Base-by-base conservation (phyloP, 2,329 filamentous ascomycete species). In the Botryosphaeria agaves region DNA sequence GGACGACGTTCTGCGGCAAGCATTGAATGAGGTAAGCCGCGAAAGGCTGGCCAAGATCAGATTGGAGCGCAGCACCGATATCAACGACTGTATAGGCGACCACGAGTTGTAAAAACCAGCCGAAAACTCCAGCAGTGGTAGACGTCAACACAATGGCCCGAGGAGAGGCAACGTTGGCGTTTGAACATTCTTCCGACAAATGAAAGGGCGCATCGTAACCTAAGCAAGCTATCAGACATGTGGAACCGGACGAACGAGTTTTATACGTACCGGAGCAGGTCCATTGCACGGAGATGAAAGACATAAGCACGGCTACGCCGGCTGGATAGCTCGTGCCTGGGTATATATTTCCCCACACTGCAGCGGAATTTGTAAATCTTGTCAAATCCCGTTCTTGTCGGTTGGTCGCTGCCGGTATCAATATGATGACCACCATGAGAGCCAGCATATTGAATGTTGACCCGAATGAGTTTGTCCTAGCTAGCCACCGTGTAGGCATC, bases 121-220 rank as follows among this genome's bases (percentile, higher is more conserved):
- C 77, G 36, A 77, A 61, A 2, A 75, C 36, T 2, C 76, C 76
- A 5, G 77, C 77, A 2, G 74, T 58, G 2, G 56, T 66, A 1
- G 72, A 72, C 0, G 77, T 82, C 44, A 81, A 57, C 21, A 80
- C 68, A 31, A 82, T 83, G 5, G 76, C 76, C 8, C 76, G 67
- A 0, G 76, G 76, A 7, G 73, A 68, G 18, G 77, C 76, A 27
- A 81, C 53, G 39, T 68, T 72, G 17, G 77, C 76, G 40, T 82
- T 82, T 35, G 70, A 73, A 50, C 76, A 82, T 49, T 83, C 76
- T 45, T 83, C 76, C 3, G 71, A 66, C n/a, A 82, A 52, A 51
- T 82, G 76, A 48, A 81, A 81, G 0, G 75, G 69, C 0, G 64
- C 64, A 48, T 79, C 74, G 45, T 77, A 78, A 24, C 73, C 72